Evolutionary conservation across 192 early-diverging fungal genomes (phyloP), one percentile per base, ranked within the genome.

Genomic region (Dissophora ornata): DNA sequence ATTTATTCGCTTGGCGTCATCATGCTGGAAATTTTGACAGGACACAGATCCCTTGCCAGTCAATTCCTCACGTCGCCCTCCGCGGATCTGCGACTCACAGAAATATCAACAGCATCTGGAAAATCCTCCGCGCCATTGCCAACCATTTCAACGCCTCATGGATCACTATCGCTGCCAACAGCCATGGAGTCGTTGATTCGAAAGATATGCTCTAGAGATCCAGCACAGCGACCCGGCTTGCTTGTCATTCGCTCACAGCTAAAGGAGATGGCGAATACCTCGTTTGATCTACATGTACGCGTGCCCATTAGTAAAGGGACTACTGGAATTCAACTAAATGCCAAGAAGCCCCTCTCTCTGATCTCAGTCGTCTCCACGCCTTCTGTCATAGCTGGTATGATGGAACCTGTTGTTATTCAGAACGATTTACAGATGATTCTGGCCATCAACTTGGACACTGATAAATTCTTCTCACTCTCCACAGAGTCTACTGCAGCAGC

Each of bases 241-340:
- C 10, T 67, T 7, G 65, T 62, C 13, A 77, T 77, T 19, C 63
- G 73, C 46, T 77, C 73, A 13, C 73, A 77, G 21, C 65, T 77
- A 12, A 77, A 77, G 21, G 73, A 77, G 47, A 77, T 77, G 73
- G 73, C 73, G 4, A 77, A 77, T 42, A 77, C 63, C 2, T 77
- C 73, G 0, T 77, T 62, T 41, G 73, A 77, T 51, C 59, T 77
- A 0, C 73, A 77, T 61, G 73, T 77, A 11, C 73, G 64, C n/a
- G 64, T 67, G 22, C 73, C 73, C 30, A 77, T 77, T 28, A 77
- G 50, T 58, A 67, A 47, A 19, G 73, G 64, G 0, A 77, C 73
- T 13, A 77, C 64, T 25, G 65, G 73, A 34, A 77, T 77, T 38
- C 73, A 77, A 40, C 28, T 77, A 41, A 77, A 67, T 38, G 65